phyloP scores from a whole-genome alignment of 352 stramenopile genomes.

The Globisporangium sylvaticum region DNA sequence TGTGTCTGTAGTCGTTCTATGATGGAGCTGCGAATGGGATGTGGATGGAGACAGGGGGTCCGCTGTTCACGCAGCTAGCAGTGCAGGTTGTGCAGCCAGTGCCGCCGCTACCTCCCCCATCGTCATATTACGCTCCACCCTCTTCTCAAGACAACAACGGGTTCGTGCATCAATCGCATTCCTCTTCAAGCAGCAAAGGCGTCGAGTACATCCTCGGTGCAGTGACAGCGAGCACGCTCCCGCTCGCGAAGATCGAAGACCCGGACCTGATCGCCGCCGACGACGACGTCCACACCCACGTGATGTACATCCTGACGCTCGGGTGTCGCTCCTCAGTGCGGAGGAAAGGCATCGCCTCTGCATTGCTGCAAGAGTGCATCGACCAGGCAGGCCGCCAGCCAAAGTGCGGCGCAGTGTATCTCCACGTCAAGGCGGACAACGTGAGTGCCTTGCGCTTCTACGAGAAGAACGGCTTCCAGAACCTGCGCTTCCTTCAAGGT shows the following conservation, averaged over 20 bases:
- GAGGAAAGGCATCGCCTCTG: conserved; percentile 87
- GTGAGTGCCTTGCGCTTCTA: conserved; percentile 93
- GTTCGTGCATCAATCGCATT: conserved; percentile 1
- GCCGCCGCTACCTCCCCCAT: conserved; percentile 1
- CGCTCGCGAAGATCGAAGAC: conserved; percentile 66
- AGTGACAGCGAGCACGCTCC: conserved; percentile 88
- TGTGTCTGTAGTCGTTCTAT: conserved; percentile 85
- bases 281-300: conserved; percentile 61
- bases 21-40: conserved; percentile 81
- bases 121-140: conserved; percentile 9
- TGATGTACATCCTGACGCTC: conserved; percentile 98
- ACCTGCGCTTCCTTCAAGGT: conserved; percentile 91
- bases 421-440: conserved; percentile 98
- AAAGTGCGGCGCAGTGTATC: conserved; percentile 90
- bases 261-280: conserved; percentile 47
- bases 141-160: background rate
- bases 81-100: conserved; percentile 39
- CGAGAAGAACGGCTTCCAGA: conserved; percentile 94
- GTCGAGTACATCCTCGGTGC: conserved; percentile 78
- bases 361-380: conserved; percentile 88
- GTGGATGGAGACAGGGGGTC: conserved; percentile 85
- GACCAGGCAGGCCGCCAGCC: conserved; percentile 71
- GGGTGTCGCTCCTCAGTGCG: conserved; percentile 84
- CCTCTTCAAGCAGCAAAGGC: background rate
- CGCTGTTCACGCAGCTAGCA: conserved; percentile 89